Evolutionary conservation across 31 red algal genomes (phyloP), one percentile per base, ranked within the genome.

Genomic region (Asparagopsis taxiformis): DNA sequence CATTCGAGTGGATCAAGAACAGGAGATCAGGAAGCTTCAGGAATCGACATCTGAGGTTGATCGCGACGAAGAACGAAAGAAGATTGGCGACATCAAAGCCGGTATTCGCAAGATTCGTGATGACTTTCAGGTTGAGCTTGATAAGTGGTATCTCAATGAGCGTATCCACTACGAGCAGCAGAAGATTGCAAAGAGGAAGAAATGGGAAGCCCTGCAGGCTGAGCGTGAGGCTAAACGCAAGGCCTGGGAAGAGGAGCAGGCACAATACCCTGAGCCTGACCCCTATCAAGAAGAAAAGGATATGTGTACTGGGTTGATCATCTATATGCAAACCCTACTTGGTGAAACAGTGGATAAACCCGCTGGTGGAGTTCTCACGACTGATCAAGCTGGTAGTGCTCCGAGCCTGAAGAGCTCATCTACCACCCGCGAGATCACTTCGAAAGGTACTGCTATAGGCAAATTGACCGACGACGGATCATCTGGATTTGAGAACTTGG

Each of bases 181-280:
- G 63, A 79, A 91, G 29, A 77, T 89, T 37, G 65, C 64, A 1
- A 82, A 74, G 52, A 74, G 62, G 35, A 85, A 88, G 81, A 87
- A 76, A 70, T 74, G 51, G 34, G 84, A 89, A 51, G 70, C 70
- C 20, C 46, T 69, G 24, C 84, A 91, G 38, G 86, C 86, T 2
- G 87, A 96, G 50, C 93, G 93, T 78, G 93, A 96, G 31, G 81
- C 69, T 22, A 54, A 60, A 22, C 80, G 93, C 30, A 79, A 80
- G 51, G 85, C 58, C 20, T 83, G 85, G 69, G 93, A 96, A 74
- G 88, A 62, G 33, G 93, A 96, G 55, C 88, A 90, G 73, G 86
- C 85, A 16, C 74, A 96, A 51, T 96, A 96, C 62, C 85, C 79
- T 1, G 68, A 85, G 22, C 77, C 93, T 22, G 67, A 90, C 62